phyloP scores from a whole-genome alignment of 257 asterid species.

The Jasminum sambac region DNA sequence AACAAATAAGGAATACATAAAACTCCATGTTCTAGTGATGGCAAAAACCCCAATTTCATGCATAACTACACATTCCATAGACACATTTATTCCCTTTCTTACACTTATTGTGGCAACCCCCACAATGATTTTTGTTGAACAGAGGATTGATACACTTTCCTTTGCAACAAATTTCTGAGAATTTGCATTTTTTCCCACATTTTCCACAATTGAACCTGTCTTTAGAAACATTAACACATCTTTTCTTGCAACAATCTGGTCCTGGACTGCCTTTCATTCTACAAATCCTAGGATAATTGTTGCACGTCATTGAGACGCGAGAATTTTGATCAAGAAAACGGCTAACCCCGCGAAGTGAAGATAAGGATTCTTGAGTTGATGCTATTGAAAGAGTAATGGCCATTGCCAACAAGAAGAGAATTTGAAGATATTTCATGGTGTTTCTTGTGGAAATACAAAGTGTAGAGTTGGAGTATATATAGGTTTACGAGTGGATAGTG shows the following conservation, averaged over 20 bases:
- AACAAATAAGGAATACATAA: neutral
- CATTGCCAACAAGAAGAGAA: slow-evolving; percentile 34
- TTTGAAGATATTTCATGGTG: slow-evolving; percentile 35
- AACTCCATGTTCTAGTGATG: neutral
- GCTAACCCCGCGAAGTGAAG: slow-evolving; percentile 36
- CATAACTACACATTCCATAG: slow-evolving; percentile 70
- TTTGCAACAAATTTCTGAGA: slow-evolving; percentile 56
- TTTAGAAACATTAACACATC: slow-evolving; percentile 43
- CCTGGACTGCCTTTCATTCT: slow-evolving; percentile 51
- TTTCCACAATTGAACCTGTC: slow-evolving; percentile 61
- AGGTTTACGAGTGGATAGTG: slow-evolving; percentile 26
- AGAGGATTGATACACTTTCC: slow-evolving; percentile 59
- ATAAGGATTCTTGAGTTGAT: slow-evolving; percentile 10
- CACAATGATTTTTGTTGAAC: slow-evolving; percentile 50
- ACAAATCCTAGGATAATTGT: slow-evolving; percentile 54
- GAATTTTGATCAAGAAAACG: slow-evolving; percentile 37
- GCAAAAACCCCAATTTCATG: slow-evolving; percentile 26
- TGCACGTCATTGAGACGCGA: slow-evolving; percentile 36
- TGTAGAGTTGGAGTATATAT: slow-evolving; percentile 16
- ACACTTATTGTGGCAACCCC: slow-evolving; percentile 60
- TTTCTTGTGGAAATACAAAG: slow-evolving; percentile 3
- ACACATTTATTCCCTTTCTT: slow-evolving; percentile 42
- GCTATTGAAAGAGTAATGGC: slow-evolving; percentile 28
- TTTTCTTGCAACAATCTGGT: slow-evolving; percentile 62
- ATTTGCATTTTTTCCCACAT: slow-evolving; percentile 62